A percentile compares a stretch with the other conserved stretches of the same genome.
Conservation (phyloP, 768 basidiomycete species). For the Phlegmacium glaucopus region DNA sequence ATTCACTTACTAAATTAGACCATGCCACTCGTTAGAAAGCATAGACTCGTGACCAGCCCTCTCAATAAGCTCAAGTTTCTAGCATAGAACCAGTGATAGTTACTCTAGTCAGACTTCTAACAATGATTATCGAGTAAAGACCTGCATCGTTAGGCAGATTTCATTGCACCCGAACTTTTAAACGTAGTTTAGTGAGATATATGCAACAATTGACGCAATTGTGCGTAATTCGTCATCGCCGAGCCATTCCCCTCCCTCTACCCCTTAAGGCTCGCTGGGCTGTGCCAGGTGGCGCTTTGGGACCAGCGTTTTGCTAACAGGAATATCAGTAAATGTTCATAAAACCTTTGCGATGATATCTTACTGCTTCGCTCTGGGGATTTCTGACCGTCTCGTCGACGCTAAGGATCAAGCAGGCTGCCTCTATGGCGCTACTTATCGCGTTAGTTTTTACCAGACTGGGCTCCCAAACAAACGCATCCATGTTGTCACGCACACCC, state of each 20-base stretch:
- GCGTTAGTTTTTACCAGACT: conserved; percentile 94
- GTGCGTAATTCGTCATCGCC: conserved; percentile 43
- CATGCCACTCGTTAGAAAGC: too few species aligned
- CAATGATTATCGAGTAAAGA: too few species aligned
- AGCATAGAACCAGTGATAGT: too few species aligned
- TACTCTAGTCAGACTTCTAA: too few species aligned
- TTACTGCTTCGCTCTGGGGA: conserved; percentile 89
- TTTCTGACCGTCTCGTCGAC: conserved; percentile 98
- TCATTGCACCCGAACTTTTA: too few species aligned
- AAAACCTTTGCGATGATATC: conserved; percentile 23
- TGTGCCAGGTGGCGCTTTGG: conserved; percentile 87
- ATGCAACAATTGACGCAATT: too few species aligned
- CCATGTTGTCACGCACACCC: conserved; percentile 94
- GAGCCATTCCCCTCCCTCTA: conserved; percentile 78
- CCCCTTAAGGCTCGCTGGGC: conserved; percentile 84
- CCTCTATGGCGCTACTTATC: conserved; percentile 92
- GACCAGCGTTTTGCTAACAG: conserved; percentile 73
- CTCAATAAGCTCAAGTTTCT: too few species aligned
- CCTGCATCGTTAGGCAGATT: too few species aligned
- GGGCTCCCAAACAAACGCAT: conserved; percentile 98
- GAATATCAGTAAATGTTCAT: conserved; percentile 16
- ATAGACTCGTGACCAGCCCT: too few species aligned
- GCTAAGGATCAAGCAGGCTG: conserved; percentile 91
- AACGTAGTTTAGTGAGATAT: too few species aligned
- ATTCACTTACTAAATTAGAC: too few species aligned